phyloP scores from a whole-genome alignment of 2,329 filamentous ascomycete species.

The Thermothelomyces thermophilus region DNA sequence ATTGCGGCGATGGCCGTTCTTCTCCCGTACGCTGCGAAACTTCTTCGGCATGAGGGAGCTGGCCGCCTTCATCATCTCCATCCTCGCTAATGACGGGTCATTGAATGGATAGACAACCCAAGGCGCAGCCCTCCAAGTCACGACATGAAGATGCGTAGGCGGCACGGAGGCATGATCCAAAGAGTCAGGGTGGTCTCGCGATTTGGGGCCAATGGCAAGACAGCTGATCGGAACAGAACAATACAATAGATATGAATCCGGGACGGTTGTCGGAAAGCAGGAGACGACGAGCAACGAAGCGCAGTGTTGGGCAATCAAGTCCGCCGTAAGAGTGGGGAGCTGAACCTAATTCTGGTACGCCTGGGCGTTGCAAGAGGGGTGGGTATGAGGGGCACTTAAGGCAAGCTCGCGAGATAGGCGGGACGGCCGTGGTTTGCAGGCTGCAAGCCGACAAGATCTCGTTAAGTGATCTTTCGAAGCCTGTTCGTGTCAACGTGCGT shows the following conservation, averaged over 20 bases:
- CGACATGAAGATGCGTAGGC: neutral
- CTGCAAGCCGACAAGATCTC: neutral
- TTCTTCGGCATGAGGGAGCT: conserved; percentile 45
- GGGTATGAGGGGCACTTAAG: neutral
- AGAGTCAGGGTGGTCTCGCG: neutral
- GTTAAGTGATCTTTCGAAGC: neutral
- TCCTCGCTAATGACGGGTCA: neutral
- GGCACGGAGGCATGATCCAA: conserved; percentile 4
- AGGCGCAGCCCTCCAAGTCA: neutral
- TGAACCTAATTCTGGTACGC: neutral
- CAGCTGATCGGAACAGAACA: neutral
- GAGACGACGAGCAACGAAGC: neutral
- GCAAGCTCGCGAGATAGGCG: too few species aligned
- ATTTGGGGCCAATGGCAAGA: neutral
- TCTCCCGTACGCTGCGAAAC: conserved; percentile 66
- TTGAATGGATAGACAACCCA: neutral
- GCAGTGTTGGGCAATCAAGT: neutral
- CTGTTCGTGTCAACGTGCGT: neutral
- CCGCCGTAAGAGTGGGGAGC: neutral
- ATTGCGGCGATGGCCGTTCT: conserved; percentile 48
- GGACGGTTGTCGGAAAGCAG: too few species aligned
- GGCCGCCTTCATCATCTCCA: conserved; percentile 43
- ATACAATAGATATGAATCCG: neutral
- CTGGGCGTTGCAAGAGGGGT: too few species aligned
- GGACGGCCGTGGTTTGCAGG: neutral